Base-by-base conservation (phyloP, 192 early-diverging fungal genomes). In the Entrophospora sp. region DNA sequence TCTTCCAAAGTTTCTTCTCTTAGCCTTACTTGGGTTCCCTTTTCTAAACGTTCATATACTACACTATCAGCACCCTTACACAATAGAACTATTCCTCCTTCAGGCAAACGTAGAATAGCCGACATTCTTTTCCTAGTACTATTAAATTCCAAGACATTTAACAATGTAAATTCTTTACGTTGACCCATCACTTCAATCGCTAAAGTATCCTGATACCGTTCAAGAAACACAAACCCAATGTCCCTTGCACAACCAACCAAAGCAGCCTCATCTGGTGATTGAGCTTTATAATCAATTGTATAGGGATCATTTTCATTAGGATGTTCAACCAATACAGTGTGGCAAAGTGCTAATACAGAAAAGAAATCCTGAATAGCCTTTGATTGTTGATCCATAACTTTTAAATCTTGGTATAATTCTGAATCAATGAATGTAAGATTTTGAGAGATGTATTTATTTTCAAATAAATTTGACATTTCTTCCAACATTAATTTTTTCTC, bases 51-150 rank as follows among this genome's bases (percentile, higher is more conserved):
- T n/a, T n/a, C n/a, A n/a, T n/a, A n/a, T n/a, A n/a, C 92, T 6
- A 94, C 84, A 27, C 86, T 87, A 72, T 98, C 95, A 4, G 95
- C 95, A 35, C 95, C 95, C 71, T 98, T 98, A 77, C 86, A 91
- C 31, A 90, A 79, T 8, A 98, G 72, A 43, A 93, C 79, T 55
- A 95, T 80, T 5, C 74, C 75, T 27, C 83, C 85, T 25, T 91
- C 87, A 2, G 86, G 82, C 27, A 81, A 80, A 34, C 86, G 75
- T 58, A 95, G 76, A 63, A 98, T 87, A 14, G 95, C 89, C 30
- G 87, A 90, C 95, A 98, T 98, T 42, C 95, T 80, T 73, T 98
- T 98, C 58, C 95, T 85, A 18, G 86, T 88, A 24, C 89, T 91
- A 75, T 91, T 96, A 68, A 98, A 98, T 72, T 95, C 89, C 9